Percentiles rank a stretch among this genome's conserved stretches.
Conservation (phyloP, 139 green algal genomes). For the Ettlia oleoabundans region DNA sequence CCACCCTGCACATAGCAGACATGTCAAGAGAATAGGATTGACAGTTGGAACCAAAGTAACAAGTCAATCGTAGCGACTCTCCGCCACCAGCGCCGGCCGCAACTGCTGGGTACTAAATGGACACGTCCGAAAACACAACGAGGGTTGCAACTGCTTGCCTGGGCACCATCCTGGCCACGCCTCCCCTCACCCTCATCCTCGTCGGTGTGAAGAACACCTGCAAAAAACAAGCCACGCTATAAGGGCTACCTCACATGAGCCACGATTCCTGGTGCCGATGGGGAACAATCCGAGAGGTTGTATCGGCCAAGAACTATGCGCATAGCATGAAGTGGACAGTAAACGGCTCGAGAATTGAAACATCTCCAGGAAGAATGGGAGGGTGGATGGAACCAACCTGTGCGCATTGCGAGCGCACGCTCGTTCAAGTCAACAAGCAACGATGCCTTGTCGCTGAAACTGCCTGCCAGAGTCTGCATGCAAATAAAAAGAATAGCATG, state of each 20-base stretch:
- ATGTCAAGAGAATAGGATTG: too few species aligned
- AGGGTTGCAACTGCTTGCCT: not conserved
- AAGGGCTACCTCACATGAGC: too few species aligned
- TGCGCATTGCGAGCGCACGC: slow-evolving; percentile 85
- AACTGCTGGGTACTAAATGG: too few species aligned
- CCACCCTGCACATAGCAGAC: slow-evolving; percentile 24
- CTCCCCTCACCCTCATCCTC: slow-evolving; percentile 66
- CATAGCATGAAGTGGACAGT: too few species aligned
- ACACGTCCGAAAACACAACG: too few species aligned
- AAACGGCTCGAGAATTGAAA: too few species aligned
- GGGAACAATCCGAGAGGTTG: not conserved
- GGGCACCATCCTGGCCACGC: slow-evolving; percentile 40
- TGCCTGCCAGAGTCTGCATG: slow-evolving; percentile 68
- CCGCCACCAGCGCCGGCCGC: too few species aligned
- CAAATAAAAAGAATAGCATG: not conserved
- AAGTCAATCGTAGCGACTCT: too few species aligned
- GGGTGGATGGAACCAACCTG: slow-evolving; percentile 72
- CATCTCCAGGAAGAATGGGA: too few species aligned
- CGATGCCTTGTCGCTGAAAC: slow-evolving; percentile 82
- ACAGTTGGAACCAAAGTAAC: too few species aligned
- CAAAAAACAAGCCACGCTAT: not conserved
- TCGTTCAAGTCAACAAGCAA: slow-evolving; percentile 97
- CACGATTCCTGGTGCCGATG: too few species aligned
- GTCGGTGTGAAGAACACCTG: slow-evolving; percentile 50
- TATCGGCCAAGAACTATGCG: too few species aligned